Conservation (phyloP, 345 rosid species). For the Gossypium mustelinum region DNA sequence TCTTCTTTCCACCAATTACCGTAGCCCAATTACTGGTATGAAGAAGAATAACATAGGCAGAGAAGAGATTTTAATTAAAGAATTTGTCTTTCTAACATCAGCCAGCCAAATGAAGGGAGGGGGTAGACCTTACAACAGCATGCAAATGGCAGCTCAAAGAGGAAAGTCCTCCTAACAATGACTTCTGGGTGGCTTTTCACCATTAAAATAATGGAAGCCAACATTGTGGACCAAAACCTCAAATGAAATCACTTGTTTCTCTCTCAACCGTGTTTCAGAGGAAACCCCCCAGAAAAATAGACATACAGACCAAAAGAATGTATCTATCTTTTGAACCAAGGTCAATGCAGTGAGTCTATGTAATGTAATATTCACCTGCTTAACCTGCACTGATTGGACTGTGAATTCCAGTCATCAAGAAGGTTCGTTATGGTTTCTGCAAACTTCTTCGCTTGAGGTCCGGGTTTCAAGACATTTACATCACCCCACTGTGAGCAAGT, state of each 20-base stretch:
- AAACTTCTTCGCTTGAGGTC: constrained; percentile 68
- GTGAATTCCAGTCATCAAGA: constrained; percentile 65
- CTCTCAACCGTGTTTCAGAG: constrained; percentile 16
- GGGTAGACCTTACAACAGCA: constrained; percentile 24
- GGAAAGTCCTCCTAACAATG: constrained; percentile 17
- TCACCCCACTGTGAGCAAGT: constrained; percentile 98
- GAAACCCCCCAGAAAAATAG: constrained; percentile 29
- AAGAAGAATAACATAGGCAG: constrained; percentile 1
- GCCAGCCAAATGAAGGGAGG: constrained; percentile 4
- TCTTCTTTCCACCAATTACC: background rate
- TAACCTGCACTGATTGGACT: constrained; percentile 81
- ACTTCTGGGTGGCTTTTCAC: constrained; percentile 7
- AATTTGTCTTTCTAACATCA: constrained; percentile 18
- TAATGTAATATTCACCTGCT: constrained; percentile 21
- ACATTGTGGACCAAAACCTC: constrained; percentile 6
- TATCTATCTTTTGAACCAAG: constrained; percentile 19
- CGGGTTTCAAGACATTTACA: constrained; percentile 67
- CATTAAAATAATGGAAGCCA: constrained; percentile 1
- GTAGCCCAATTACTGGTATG: background rate
- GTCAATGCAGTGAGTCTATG: constrained; percentile 19
- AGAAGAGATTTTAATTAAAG: constrained; percentile 26
- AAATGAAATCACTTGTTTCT: constrained; percentile 22
- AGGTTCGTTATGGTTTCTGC: constrained; percentile 61
- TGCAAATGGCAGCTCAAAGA: constrained; percentile 23
- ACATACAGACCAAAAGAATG: constrained; percentile 38